Evolutionary conservation across 371 early-diverging fungal species (phyloP), one percentile per base, ranked within the genome.

Genomic region (Circinella minor): DNA sequence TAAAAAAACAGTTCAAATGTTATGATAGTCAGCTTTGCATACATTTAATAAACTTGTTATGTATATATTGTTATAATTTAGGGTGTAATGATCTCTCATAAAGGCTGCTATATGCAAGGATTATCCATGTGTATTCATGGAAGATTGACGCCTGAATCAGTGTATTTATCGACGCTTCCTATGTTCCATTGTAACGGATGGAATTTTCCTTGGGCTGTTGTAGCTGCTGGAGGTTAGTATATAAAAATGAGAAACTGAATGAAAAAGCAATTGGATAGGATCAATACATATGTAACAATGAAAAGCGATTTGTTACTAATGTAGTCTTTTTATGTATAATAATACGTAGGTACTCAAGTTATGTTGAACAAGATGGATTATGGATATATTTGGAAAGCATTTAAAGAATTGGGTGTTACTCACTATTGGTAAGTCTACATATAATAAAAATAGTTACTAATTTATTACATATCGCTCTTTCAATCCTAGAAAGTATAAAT

Each of bases 131-230:
- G 73, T 3, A 78, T 91, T 49, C 87, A 89, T 61, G 80, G 77
- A n/a, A 69, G 73, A 14, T 63, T 90, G 54, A 77, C 68, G 15
- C 61, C 79, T 10, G 77, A 87, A 36, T 81, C 86, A 15, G 83
- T 84, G 4, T 89, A 81, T 71, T 68, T 91, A 38, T 91, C 88
- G 82, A 82, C 85, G 3, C 77, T 89, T 3, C 92, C 92, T 3
- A 83, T 90, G 82, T 91, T 91, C 71, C 92, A 91, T 71, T 90
- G 89, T 63, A 88, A 86, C 68, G 89, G 81, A 72, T 91, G 92
- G 92, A 79, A 82, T 38, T 90, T 88, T 68, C 89, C 88, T 38
- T 91, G 89, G 86, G 84, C 90, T 10, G 70, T 89, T 1, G 81
- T 86, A 0, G 86, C 90, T n/a, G 82, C 84, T 7, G 86, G 87